Base-by-base conservation (phyloP, 805 yeast species). In the Jamesozyma piceae region DNA sequence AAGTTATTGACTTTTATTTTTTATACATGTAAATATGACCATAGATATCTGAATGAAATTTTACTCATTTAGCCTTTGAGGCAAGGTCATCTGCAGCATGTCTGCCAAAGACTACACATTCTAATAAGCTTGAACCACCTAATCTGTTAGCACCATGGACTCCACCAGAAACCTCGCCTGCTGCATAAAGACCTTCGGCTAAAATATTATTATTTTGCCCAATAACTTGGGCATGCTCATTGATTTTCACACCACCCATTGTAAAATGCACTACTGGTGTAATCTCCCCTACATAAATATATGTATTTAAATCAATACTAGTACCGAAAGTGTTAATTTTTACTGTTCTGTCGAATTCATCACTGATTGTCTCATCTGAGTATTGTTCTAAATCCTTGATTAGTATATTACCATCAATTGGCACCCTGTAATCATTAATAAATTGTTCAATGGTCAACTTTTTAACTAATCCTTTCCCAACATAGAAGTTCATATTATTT, bases 131-230 rank as follows among this genome's bases (percentile, higher is more conserved):
- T 6, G 78, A 71, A 1, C 82, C 83, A 27, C 77, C 78, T 22
- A 80, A 60, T 57, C 84, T 68, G 52, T 77, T 76, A 11, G 65
- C 68, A 5, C 86, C 86, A 56, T 79, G 85, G 3, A 79, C 74
- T 31, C 84, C 86, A 15, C 84, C 86, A 32, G 80, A 73, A 15
- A 76, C 73, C 54, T 80, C 86, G 11, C 86, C 87, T 17, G 74
- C 75, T 0, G 83, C 84, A 57, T 64, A 78, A 11, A 79, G 52
- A 14, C 79, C 78, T 1, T 60, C 50, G 2, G 72, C 60, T 9
- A 67, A 49, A 1, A 58, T 43, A 19, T 58, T 54, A 29, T 55
- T 58, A 35, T 64, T 49, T 29, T 60, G 52, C 15, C 49, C 53
- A 10, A 71, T 39, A 2, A 75, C 75, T 42, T 68, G 69, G 0